Evolutionary conservation across 495 filamentous ascomycete species (phyloP), one percentile per base, ranked within the genome.

Genomic region (Penicillium diatomitis): DNA sequence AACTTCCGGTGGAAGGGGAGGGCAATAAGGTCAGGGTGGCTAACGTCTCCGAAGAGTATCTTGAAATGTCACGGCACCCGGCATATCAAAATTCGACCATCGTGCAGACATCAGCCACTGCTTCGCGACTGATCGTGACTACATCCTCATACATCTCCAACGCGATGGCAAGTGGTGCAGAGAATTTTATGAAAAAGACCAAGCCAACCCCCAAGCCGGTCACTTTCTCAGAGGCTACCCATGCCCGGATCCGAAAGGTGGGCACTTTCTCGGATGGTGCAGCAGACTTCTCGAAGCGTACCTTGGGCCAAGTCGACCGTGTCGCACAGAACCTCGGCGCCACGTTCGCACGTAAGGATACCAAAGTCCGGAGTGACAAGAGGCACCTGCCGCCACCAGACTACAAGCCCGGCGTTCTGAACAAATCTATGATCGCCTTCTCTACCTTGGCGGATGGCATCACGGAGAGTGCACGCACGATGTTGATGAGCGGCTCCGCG

Each of bases 381-480:
- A 76, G 76, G 56, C 80, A 80, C 8, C 77, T 80, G 29, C 56
- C 60, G 37, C 74, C 78, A n/a, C 58, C 76, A 11, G 69, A 72
- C 9, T 89, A 88, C 65, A 95, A 95, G 64, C 91, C 92, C 0
- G 91, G 92, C 5, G 68, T 98, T 29, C 62, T 98, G 50, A 97
- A 98, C 65, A 97, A 96, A 69, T 86, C 81, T 34, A 71, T 98
- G 72, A 96, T 98, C 67, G 92, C 92, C 0, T 98, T 97, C 63
- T 84, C 82, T n/a, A 97, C 92, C 0, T 77, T 98, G 39, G 87
- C 88, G 32, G 92, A 98, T 62, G 91, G 91, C 33, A 85, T 97
- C 43, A 90, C 94, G 56, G 80, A 95, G 54, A 83, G 86, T 9
- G 85, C 87, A 0, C 80, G 81, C 33, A 85, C 79, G 50, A 71